These are phyloP conservation scores for Daldinia bambusicola DNA, from an alignment of 495 filamentous ascomycete species.

Conservation along the genomic window DNA sequence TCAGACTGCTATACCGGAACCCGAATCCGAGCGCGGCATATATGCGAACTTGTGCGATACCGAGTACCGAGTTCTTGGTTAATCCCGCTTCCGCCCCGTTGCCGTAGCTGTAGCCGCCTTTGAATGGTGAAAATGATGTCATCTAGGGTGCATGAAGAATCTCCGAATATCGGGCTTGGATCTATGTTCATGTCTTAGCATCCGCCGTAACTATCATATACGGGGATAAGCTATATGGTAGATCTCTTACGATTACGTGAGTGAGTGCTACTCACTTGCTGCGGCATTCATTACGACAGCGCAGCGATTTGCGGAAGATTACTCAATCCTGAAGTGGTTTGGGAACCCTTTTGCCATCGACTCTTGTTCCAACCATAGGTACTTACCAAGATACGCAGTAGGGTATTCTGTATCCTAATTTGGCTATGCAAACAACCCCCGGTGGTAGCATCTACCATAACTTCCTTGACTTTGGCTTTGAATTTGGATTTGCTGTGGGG, in stretches of 20 bases:
- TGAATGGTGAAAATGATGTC: slow-evolving; percentile 16
- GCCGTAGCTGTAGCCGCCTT: slow-evolving; percentile 7
- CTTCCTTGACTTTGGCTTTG: background rate
- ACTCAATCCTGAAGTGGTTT: background rate
- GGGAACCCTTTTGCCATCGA: background rate
- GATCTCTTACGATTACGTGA: background rate
- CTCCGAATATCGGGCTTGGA: slow-evolving; percentile 10
- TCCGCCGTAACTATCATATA: background rate
- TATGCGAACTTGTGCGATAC: background rate
- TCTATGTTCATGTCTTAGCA: background rate
- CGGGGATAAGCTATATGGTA: background rate
- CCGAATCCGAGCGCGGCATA: slow-evolving; percentile 3
- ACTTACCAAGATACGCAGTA: background rate
- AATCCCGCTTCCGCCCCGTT: slow-evolving; percentile 11
- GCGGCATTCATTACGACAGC: background rate
- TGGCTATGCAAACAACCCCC: background rate
- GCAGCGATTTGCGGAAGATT: background rate
- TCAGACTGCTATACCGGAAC: slow-evolving; percentile 14
- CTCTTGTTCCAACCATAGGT: background rate
- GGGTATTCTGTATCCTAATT: background rate
- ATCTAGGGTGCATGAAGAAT: slow-evolving; percentile 16
- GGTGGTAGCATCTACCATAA: background rate
- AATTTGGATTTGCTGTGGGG: background rate
- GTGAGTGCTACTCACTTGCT: background rate
- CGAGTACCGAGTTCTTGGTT: background rate